A percentile compares a stretch with the other conserved stretches of the same genome.
These are phyloP conservation scores for Lichtheimia ramosa DNA, from an alignment of 371 early-diverging fungal genomes.

Conservation along the genomic window DNA sequence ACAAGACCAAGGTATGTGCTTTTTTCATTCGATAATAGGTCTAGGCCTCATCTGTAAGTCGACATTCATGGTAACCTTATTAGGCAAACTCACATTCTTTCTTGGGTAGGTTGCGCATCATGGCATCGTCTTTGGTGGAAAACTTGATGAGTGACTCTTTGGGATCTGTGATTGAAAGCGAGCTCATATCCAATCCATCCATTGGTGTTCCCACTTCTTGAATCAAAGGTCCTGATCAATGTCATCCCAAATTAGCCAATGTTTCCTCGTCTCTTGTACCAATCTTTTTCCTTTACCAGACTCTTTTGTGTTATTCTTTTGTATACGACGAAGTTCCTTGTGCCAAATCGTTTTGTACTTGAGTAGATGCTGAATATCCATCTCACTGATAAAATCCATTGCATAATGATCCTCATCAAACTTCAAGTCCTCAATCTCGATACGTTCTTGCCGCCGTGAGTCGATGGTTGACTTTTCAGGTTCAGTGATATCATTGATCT, in stretches of 20 bases:
- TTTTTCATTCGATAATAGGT: slow-evolving; percentile 64
- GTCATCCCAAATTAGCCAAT: neutral
- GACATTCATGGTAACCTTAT: neutral
- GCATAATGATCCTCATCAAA: slow-evolving; percentile 94
- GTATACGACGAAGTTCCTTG: slow-evolving; percentile 56
- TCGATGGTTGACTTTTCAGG: slow-evolving; percentile 73
- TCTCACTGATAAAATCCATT: slow-evolving; percentile 67
- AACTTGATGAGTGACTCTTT: slow-evolving; percentile 53
- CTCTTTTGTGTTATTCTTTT: slow-evolving; percentile 38
- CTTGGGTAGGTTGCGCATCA: slow-evolving; percentile 79
- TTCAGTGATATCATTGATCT: slow-evolving; percentile 75
- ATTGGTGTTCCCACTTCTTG: slow-evolving; percentile 29
- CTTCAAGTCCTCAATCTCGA: slow-evolving; percentile 70
- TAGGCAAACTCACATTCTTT: slow-evolving; percentile 63
- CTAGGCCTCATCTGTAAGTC: slow-evolving; percentile 18
- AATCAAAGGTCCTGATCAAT: slow-evolving; percentile 27
- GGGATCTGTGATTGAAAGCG: slow-evolving; percentile 22
- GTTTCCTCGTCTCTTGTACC: neutral
- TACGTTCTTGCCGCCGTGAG: slow-evolving; percentile 62
- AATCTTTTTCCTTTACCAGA: neutral
- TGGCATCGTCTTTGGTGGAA: slow-evolving; percentile 65
- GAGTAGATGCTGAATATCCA: slow-evolving; percentile 73
- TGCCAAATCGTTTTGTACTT: slow-evolving; percentile 73
- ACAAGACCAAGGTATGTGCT: slow-evolving; percentile 83
- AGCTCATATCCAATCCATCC: slow-evolving; percentile 32